These are phyloP conservation scores for Exophiala oligosperma DNA, from an alignment of 2,329 filamentous ascomycete species.

Conservation along the genomic window DNA sequence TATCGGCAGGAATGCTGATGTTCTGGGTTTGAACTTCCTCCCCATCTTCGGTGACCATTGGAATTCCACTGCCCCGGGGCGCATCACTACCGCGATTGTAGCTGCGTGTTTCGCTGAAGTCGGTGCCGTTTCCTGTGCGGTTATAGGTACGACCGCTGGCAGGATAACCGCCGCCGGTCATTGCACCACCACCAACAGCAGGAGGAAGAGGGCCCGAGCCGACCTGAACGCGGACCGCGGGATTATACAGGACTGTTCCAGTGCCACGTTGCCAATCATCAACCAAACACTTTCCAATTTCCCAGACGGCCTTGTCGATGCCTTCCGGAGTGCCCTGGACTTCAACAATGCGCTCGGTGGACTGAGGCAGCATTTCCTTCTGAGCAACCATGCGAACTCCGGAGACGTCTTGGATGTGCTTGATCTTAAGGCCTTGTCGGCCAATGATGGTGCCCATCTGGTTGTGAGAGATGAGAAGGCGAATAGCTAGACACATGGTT, in stretches of 20 bases:
- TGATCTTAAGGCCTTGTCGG: constrained; percentile 95
- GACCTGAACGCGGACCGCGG: constrained; percentile 80
- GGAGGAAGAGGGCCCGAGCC: constrained; percentile 55
- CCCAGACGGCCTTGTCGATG: constrained; percentile 95
- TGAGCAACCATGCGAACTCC: constrained; percentile 98
- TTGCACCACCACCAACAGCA: constrained; percentile 46
- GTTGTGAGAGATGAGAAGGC: constrained; percentile 97
- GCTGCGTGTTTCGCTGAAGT: constrained; percentile 82
- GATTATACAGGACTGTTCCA: constrained; percentile 96
- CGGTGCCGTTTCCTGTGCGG: constrained; percentile 91
- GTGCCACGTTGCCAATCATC: constrained; percentile 98
- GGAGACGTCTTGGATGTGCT: constrained; percentile 96
- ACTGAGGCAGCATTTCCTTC: constrained; percentile 99
- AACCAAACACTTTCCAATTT: constrained; percentile 97
- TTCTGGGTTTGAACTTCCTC: constrained; percentile 99
- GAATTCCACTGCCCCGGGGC: constrained; percentile 60
- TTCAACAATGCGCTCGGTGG: constrained; percentile 96
- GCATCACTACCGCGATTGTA: constrained; percentile 76
- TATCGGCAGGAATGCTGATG: constrained; percentile 98
- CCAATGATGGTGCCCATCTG: constrained; percentile 99
- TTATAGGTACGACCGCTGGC: constrained; percentile 72
- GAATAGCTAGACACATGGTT: constrained; percentile 67
- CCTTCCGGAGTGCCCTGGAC: constrained; percentile 92
- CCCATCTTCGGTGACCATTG: constrained; percentile 90
- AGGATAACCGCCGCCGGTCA: constrained; percentile 37